A percentile compares a stretch with the other conserved stretches of the same genome.
Conservation (phyloP, 768 basidiomycete genomes). For the Paxillus ammoniavirescens region DNA sequence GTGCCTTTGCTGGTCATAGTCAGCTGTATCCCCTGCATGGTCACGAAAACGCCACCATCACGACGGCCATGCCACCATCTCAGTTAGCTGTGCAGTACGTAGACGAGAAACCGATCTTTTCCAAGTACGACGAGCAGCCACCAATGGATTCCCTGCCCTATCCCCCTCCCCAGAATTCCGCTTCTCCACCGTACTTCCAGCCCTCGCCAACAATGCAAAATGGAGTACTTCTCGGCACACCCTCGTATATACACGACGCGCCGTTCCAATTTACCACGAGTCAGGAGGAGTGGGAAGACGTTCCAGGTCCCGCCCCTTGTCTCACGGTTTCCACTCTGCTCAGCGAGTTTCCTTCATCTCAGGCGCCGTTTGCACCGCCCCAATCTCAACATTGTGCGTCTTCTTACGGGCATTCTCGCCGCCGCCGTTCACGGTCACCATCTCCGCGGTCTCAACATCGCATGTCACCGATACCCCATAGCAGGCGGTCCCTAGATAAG, state of each 20-base stretch:
- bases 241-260: slow-evolving; percentile 12
- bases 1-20: slow-evolving; percentile 2
- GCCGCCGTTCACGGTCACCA: slow-evolving; percentile 25
- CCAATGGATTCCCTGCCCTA: slow-evolving; percentile 33
- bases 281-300: slow-evolving; percentile 25
- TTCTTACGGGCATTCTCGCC: slow-evolving; percentile 16
- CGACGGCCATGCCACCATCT: not conserved
- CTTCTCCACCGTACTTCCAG: slow-evolving; percentile 22
- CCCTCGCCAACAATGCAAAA: slow-evolving; percentile 14
- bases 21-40: slow-evolving; percentile 16
- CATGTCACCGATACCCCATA: slow-evolving; percentile 23
- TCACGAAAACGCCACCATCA: slow-evolving; percentile 8
- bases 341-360: slow-evolving; percentile 7
- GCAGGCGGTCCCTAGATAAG: slow-evolving; percentile 36
- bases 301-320: not conserved
- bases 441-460: slow-evolving; percentile 20
- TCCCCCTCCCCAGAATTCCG: slow-evolving; percentile 23
- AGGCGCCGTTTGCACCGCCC: slow-evolving; percentile 8
- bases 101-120: slow-evolving; percentile 9
- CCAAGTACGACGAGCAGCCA: slow-evolving; percentile 16
- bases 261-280: slow-evolving; percentile 5
- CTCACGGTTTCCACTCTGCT: slow-evolving; percentile 16
- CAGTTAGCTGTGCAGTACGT: slow-evolving; percentile 4
- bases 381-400: slow-evolving; percentile 11
- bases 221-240: slow-evolving; percentile 4